These are phyloP conservation scores for Apiotrichum brassicae DNA, from an alignment of 1,284 basidiomycete species.

Conservation along the genomic window DNA sequence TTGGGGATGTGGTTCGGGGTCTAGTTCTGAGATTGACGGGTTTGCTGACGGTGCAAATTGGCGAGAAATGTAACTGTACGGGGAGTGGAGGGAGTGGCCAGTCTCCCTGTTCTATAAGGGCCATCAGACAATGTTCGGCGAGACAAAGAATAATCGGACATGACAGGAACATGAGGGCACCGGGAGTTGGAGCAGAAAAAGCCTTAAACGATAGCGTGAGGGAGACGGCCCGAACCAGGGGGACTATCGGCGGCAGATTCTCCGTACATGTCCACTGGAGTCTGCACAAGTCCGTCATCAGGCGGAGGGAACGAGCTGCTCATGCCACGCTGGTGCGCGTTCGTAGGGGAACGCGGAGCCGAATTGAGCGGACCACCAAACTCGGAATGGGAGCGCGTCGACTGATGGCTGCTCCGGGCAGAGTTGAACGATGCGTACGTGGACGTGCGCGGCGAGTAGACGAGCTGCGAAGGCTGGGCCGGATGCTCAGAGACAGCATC, in stretches of 20 bases:
- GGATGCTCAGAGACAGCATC: not conserved
- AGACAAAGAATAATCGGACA: too few relatives aligned
- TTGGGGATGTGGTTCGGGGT: too few relatives aligned
- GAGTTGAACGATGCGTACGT: not conserved
- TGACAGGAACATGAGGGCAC: too few relatives aligned
- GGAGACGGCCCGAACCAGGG: not conserved
- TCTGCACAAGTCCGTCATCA: not conserved
- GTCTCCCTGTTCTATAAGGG: not conserved
- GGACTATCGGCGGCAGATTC: not conserved
- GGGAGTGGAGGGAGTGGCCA: not conserved
- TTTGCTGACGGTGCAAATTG: too few relatives aligned
- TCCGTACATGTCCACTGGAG: not conserved
- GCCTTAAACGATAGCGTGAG: not conserved
- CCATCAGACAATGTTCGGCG: too few relatives aligned
- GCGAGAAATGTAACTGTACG: too few relatives aligned
- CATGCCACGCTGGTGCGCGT: not conserved
- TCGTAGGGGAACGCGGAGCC: not conserved
- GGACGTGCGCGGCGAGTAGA: constrained; percentile 1
- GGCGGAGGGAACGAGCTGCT: not conserved
- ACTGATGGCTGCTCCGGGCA: not conserved
- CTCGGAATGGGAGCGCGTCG: not conserved
- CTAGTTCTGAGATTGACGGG: too few relatives aligned
- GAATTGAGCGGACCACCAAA: not conserved
- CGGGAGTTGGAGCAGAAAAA: not conserved
- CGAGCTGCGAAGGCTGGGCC: not conserved